phyloP scores from a whole-genome alignment of 2,329 filamentous ascomycete species.

The Apiospora sp. region DNA sequence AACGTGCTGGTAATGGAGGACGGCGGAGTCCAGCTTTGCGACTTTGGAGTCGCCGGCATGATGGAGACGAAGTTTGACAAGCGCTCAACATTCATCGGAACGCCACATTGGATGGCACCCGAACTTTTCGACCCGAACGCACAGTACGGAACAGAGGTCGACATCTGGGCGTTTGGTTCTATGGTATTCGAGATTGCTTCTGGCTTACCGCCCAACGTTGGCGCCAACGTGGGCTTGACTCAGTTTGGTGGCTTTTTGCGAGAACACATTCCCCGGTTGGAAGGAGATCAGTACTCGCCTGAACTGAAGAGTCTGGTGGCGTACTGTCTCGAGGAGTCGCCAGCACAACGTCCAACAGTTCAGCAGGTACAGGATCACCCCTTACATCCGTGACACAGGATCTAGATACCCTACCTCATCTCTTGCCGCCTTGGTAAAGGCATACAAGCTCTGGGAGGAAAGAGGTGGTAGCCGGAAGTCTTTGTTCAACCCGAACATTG shows the following conservation, averaged over 20 bases:
- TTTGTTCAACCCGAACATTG: conserved; percentile 63
- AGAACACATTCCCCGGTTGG: conserved; percentile 70
- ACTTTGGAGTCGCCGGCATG: conserved; percentile 84
- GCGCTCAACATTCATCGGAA: conserved; percentile 81
- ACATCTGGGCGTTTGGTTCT: conserved; percentile 87
- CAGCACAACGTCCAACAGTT: conserved; percentile 72
- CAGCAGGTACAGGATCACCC: conserved; percentile 74
- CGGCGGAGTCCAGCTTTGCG: conserved; percentile 80
- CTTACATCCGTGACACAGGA: conserved; percentile 72
- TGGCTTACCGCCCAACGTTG: conserved; percentile 75
- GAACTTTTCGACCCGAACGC: conserved; percentile 73
- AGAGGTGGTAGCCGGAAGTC: conserved; percentile 75
- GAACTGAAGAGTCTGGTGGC: conserved; percentile 74
- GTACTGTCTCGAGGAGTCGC: conserved; percentile 75
- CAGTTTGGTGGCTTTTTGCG: conserved; percentile 66
- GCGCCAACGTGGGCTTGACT: conserved; percentile 59
- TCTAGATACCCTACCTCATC: conserved; percentile 69
- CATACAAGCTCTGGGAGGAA: conserved; percentile 79
- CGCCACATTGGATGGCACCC: conserved; percentile 86
- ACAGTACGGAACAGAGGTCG: conserved; percentile 75
- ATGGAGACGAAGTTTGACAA: conserved; percentile 80
- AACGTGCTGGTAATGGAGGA: conserved; percentile 83
- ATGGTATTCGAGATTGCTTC: conserved; percentile 84
- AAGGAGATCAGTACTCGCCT: conserved; percentile 75
- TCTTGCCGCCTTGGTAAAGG: conserved; percentile 72